Conservation (phyloP, 306 rosid species). For the Casuarina cunninghamiana region DNA sequence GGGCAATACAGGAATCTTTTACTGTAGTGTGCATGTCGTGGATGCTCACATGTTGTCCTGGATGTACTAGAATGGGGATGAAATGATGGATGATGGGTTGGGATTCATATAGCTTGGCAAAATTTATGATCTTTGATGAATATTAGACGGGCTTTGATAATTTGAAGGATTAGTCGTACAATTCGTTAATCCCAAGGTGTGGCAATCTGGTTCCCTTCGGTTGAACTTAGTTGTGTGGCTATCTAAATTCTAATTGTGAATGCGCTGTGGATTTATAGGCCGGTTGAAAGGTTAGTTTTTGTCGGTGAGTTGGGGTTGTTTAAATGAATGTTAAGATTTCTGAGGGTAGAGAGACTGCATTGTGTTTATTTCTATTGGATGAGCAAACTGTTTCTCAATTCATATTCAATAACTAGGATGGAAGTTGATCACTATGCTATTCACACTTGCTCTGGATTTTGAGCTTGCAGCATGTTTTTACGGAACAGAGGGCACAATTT, state of each 20-base stretch:
- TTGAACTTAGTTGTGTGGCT: not conserved
- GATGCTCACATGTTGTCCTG: conserved; percentile 3
- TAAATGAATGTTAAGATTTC: not conserved
- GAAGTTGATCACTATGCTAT: not conserved
- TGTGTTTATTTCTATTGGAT: not conserved
- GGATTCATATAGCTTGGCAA: not conserved
- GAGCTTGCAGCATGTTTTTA: not conserved
- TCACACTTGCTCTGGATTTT: not conserved
- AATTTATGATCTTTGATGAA: conserved; percentile 4
- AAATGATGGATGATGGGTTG: not conserved
- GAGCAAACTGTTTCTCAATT: not conserved
- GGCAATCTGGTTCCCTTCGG: not conserved
- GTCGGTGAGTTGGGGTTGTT: not conserved
- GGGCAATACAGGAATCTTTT: not conserved
- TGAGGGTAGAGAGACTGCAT: not conserved
- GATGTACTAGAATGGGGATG: not conserved
- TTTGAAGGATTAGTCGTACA: not conserved
- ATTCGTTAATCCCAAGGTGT: not conserved
- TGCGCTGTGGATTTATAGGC: not conserved
- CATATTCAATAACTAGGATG: not conserved
- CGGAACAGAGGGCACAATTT: not conserved
- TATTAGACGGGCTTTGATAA: not conserved
- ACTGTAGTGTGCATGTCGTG: not conserved
- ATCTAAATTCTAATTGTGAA: not conserved
- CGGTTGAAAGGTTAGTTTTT: not conserved